These are phyloP conservation scores for Hippophae rhamnoides DNA, from an alignment of 306 rosid species.

Conservation along the genomic window DNA sequence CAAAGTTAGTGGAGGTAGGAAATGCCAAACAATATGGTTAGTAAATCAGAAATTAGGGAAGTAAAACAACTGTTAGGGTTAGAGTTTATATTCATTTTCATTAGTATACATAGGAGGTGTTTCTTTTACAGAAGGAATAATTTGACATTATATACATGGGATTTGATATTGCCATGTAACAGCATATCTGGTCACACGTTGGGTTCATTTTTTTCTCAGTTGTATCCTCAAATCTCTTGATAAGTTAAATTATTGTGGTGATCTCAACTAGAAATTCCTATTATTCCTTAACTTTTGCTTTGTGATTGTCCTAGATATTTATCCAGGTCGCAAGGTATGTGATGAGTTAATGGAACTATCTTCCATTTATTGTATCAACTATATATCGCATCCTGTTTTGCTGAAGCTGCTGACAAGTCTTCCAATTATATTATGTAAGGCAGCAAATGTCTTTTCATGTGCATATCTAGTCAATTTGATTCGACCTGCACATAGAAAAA, in stretches of 20 bases:
- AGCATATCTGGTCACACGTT: conserved; percentile 98
- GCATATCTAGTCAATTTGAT: conserved; percentile 83
- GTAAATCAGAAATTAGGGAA: too few relatives aligned
- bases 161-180: conserved; percentile 95
- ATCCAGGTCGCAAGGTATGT: conserved; percentile 84
- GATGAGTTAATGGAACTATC: conserved; percentile 9
- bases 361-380: background rate
- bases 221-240: conserved; percentile 56
- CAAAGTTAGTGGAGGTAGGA: too few relatives aligned
- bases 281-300: conserved; percentile 37
- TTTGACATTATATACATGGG: conserved; percentile 73
- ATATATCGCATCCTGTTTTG: background rate
- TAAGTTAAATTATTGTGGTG: conserved; percentile 11
- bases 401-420: conserved; percentile 12
- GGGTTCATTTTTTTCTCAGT: conserved; percentile 96
- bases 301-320: conserved; percentile 52
- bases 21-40: too few relatives aligned
- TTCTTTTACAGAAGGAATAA: too few relatives aligned
- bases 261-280: conserved; percentile 16
- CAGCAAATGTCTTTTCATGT: conserved; percentile 88
- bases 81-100: too few relatives aligned
- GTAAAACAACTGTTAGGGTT: too few relatives aligned
- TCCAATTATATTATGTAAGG: conserved; percentile 47
- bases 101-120: too few relatives aligned
- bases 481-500: conserved; percentile 68